A percentile compares a stretch with the other conserved stretches of the same genome.
These are phyloP conservation scores for Populus euphratica DNA, from an alignment of 345 rosid species.

Conservation along the genomic window DNA sequence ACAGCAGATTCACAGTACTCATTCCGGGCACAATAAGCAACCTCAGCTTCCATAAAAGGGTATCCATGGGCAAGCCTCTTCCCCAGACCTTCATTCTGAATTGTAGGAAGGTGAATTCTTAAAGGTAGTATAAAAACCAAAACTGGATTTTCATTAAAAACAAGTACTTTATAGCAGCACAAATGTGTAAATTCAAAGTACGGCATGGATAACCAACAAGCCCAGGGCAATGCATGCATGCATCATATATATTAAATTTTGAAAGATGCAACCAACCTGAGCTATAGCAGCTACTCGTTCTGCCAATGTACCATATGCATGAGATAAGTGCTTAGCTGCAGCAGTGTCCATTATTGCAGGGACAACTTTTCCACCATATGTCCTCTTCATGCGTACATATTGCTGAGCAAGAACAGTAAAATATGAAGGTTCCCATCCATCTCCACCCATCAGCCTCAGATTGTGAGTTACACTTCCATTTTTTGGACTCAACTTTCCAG, in stretches of 20 bases:
- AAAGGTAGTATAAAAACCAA: neutral
- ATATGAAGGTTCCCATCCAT: constrained; percentile 86
- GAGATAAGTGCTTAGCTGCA: constrained; percentile 85
- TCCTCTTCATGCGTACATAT: constrained; percentile 79
- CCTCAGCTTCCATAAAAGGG: constrained; percentile 65
- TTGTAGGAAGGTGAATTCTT: neutral
- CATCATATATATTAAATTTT: neutral
- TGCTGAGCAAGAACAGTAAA: constrained; percentile 89
- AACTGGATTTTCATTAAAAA: too few relatives aligned
- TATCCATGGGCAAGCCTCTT: constrained; percentile 91
- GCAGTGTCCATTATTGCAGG: constrained; percentile 90
- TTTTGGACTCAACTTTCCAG: constrained; percentile 69
- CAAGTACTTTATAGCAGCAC: too few relatives aligned
- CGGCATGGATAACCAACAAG: neutral
- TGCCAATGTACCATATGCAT: constrained; percentile 83
- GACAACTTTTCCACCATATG: constrained; percentile 68
- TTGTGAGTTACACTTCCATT: constrained; percentile 61
- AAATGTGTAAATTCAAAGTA: neutral
- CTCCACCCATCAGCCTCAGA: constrained; percentile 69
- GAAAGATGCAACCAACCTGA: constrained; percentile 54
- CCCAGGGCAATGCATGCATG: neutral
- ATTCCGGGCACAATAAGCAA: constrained; percentile 79
- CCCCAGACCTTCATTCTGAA: constrained; percentile 81
- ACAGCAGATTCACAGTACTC: constrained; percentile 91
- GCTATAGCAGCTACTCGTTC: constrained; percentile 84